phyloP scores from a whole-genome alignment of 306 rosid species.

The Glycine tomentella region DNA sequence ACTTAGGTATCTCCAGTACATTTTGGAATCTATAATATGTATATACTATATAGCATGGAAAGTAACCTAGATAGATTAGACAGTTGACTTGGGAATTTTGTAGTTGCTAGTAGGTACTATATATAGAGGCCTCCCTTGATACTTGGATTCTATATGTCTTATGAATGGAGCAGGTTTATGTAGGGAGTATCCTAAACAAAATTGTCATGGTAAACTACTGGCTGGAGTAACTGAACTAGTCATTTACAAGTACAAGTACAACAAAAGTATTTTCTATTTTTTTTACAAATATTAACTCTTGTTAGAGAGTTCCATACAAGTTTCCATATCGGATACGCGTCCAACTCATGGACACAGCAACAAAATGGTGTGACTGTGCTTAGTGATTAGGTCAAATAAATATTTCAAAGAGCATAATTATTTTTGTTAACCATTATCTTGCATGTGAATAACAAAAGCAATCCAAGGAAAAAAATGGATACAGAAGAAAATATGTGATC shows the following conservation, averaged over 20 bases:
- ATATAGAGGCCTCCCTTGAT: no score
- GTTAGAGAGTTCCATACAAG: not conserved
- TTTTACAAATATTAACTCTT: not conserved
- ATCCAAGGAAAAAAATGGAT: not conserved
- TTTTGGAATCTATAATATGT: no score
- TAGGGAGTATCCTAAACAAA: not conserved
- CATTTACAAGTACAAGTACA: constrained; percentile 16
- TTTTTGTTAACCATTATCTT: not conserved
- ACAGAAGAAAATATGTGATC: not conserved
- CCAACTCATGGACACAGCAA: not conserved
- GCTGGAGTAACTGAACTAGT: not conserved
- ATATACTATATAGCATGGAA: no score
- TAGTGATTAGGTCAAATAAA: constrained; percentile 15
- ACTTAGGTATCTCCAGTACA: no score
- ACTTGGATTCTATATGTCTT: not conserved
- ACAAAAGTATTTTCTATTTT: no score
- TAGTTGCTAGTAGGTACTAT: not conserved
- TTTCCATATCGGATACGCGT: not conserved
- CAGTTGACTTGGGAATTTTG: not conserved
- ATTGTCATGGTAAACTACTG: not conserved
- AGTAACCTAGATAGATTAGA: not conserved
- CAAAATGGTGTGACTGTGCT: not conserved
- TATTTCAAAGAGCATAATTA: constrained; percentile 3
- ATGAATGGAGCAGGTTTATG: not conserved
- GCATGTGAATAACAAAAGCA: not conserved